Evolutionary conservation across 2,329 filamentous ascomycete species (phyloP).

Genomic region (Cordyceps javanica): DNA sequence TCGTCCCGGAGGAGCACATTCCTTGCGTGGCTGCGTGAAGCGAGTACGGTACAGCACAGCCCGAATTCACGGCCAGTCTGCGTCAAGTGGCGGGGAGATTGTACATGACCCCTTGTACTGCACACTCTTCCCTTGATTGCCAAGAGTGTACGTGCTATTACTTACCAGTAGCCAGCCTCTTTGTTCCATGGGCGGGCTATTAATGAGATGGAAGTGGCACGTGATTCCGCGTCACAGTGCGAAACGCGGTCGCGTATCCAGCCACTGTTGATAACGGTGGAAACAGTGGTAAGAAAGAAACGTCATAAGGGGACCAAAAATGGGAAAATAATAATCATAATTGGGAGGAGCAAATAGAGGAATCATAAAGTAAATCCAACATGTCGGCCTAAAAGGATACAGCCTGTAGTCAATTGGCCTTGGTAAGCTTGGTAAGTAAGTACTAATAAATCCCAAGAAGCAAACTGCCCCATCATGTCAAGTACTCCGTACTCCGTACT

Average conservation of each 20-base stretch:
- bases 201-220: neutral
- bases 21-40: neutral
- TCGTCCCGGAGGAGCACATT: neutral
- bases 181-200: neutral
- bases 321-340: no score
- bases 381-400: no score
- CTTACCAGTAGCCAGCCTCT: neutral
- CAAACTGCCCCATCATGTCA: no score
- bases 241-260: neutral
- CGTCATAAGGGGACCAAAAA: no score
- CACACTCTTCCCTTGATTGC: no score
- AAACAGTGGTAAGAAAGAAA: neutral
- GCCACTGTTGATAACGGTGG: neutral
- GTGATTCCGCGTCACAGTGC: constrained; percentile 5
- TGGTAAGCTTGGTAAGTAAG: neutral
- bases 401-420: neutral
- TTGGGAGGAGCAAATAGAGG: no score
- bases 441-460: no score
- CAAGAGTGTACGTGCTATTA: neutral
- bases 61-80: neutral
- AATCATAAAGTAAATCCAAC: no score
- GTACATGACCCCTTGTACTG: neutral
- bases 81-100: neutral
- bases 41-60: neutral
- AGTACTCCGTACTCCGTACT: no score